These are phyloP conservation scores for Pholiota molesta DNA, from an alignment of 768 basidiomycete genomes.

Conservation along the genomic window DNA sequence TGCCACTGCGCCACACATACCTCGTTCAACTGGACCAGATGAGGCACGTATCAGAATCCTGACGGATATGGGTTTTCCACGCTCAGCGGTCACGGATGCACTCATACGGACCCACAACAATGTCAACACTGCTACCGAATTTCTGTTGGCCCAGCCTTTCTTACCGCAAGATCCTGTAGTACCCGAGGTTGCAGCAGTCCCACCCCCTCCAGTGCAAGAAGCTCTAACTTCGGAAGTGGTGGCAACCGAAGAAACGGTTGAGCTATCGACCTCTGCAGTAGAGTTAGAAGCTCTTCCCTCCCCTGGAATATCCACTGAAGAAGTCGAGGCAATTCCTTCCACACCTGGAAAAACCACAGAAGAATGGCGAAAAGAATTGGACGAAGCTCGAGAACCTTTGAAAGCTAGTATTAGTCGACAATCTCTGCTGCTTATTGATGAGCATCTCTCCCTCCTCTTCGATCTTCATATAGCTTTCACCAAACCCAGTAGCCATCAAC, in stretches of 20 bases:
- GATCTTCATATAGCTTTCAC: constrained; percentile 86
- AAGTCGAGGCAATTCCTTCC: neutral
- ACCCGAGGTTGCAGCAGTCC: constrained; percentile 9
- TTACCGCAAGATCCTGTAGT: constrained; percentile 61
- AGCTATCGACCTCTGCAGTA: neutral
- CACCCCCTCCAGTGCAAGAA: neutral
- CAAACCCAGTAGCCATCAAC: constrained; percentile 61
- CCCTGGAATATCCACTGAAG: neutral
- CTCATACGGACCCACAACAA: constrained; percentile 87
- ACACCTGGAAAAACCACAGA: constrained; percentile 52
- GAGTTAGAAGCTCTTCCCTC: neutral
- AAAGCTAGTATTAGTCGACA: constrained; percentile 65
- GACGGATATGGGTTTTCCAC: constrained; percentile 96
- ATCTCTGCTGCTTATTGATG: constrained; percentile 81
- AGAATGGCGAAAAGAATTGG: constrained; percentile 67
- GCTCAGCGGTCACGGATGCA: constrained; percentile 85
- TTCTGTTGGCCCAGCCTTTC: constrained; percentile 82
- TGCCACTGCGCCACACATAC: constrained; percentile 27
- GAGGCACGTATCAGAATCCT: constrained; percentile 81
- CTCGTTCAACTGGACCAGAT: constrained; percentile 58
- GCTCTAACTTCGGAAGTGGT: neutral
- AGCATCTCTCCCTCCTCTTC: constrained; percentile 86
- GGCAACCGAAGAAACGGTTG: neutral
- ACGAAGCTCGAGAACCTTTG: constrained; percentile 65
- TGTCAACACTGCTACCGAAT: constrained; percentile 84